Evolutionary conservation across 768 basidiomycete genomes (phyloP).

Genomic region (Crassisporium funariophilum): DNA sequence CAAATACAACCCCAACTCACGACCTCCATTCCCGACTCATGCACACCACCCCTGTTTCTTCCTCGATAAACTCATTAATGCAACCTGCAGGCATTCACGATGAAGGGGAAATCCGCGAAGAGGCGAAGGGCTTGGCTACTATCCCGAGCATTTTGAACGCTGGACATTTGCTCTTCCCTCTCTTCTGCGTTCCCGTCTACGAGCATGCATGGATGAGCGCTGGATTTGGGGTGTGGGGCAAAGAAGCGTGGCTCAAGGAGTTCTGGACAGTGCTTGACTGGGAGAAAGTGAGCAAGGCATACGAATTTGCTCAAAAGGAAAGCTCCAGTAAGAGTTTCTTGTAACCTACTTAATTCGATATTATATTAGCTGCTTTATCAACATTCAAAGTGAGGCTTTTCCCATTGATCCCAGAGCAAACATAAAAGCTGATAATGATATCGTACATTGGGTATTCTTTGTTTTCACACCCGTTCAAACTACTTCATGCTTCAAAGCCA

Average conservation of each 20-base stretch:
- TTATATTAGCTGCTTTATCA: too few species aligned
- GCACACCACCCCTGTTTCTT: slow-evolving; percentile 15
- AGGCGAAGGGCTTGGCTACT: slow-evolving; percentile 7
- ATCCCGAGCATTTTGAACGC: slow-evolving; percentile 31
- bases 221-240: slow-evolving; percentile 89
- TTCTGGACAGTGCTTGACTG: slow-evolving; percentile 88
- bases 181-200: slow-evolving; percentile 78
- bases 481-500: slow-evolving; percentile 63
- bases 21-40: slow-evolving; percentile 29
- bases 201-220: slow-evolving; percentile 88
- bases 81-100: slow-evolving; percentile 2
- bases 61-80: not conserved
- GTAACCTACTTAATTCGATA: too few species aligned
- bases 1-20: slow-evolving; percentile 24
- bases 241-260: slow-evolving; percentile 79
- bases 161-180: slow-evolving; percentile 67
- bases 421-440: too few species aligned
- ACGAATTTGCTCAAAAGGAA: slow-evolving; percentile 15
- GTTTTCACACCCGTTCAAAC: too few species aligned
- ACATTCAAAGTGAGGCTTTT: not conserved
- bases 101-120: slow-evolving; percentile 2
- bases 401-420: too few species aligned
- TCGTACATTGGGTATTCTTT: too few species aligned
- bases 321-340: too few species aligned
- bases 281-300: slow-evolving; percentile 54